Evolutionary conservation across 768 basidiomycete genomes (phyloP).

Genomic region (Rhodotorula taiwanensis): DNA sequence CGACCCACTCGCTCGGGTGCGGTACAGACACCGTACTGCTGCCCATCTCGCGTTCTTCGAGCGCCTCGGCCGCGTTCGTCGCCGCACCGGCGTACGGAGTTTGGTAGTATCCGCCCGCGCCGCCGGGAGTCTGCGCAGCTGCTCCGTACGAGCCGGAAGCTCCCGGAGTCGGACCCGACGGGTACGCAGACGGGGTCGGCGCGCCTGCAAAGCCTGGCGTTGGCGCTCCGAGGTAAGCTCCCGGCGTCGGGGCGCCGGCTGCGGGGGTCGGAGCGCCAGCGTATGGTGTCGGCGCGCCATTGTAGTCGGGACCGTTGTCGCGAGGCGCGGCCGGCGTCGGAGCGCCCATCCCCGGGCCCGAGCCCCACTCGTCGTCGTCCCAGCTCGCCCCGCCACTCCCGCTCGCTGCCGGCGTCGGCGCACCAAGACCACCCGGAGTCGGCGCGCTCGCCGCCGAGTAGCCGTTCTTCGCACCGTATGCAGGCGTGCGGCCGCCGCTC

Average conservation of each 20-base stretch:
- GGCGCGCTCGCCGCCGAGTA: conserved; percentile 22
- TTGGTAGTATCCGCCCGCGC: conserved; percentile 15
- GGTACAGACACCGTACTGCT: background rate
- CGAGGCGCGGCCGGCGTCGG: conserved; percentile 14
- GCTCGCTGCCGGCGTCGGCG: conserved; percentile 20
- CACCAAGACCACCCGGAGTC: conserved; percentile 15
- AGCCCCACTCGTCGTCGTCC: conserved; percentile 31
- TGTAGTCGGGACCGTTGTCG: conserved; percentile 23
- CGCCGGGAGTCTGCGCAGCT: conserved; percentile 23
- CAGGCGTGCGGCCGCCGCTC: conserved; percentile 15
- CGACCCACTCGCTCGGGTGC: conserved; percentile 28
- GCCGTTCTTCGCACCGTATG: conserved; percentile 24
- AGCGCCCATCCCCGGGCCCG: background rate
- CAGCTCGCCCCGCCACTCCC: conserved; percentile 10
- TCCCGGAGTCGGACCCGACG: conserved; percentile 46
- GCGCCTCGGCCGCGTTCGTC: conserved; percentile 28
- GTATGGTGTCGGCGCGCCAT: conserved; percentile 39
- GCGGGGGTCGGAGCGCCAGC: conserved; percentile 38
- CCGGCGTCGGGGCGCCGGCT: conserved; percentile 24
- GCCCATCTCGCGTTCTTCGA: conserved; percentile 17
- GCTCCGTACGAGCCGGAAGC: conserved; percentile 21
- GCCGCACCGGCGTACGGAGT: conserved; percentile 31
- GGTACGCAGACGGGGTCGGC: conserved; percentile 47
- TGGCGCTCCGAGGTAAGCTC: conserved; percentile 43
- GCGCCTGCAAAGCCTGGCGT: conserved; percentile 46